A percentile compares a stretch with the other conserved stretches of the same genome.
Conservation (phyloP, 257 asterid species). For the Solanum chilense region DNA sequence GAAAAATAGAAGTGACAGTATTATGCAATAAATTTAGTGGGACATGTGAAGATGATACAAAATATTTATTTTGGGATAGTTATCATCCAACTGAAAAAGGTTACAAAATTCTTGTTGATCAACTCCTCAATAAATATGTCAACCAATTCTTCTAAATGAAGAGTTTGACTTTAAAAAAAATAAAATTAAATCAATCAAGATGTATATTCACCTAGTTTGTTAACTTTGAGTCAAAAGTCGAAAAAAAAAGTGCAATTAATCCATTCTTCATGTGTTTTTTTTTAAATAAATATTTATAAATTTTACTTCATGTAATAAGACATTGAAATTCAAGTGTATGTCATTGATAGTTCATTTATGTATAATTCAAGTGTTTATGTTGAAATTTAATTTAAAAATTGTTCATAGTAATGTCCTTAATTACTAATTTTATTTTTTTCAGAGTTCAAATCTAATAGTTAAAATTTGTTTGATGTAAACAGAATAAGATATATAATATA, state of each 20-base stretch:
- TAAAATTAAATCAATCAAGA: neutral
- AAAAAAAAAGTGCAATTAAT: neutral
- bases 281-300: neutral
- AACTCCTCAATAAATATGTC: neutral
- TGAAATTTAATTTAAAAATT: neutral
- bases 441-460: neutral
- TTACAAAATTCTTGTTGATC: conserved; percentile 10
- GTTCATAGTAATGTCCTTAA: neutral
- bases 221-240: neutral
- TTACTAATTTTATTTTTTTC: neutral
- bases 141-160: neutral
- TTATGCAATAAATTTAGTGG: conserved; percentile 14
- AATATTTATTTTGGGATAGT: conserved; percentile 31
- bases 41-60: conserved; percentile 18
- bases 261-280: neutral
- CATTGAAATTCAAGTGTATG: neutral
- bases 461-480: neutral
- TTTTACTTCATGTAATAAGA: neutral
- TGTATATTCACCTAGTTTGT: neutral
- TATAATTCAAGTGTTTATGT: neutral
- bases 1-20: conserved; percentile 7
- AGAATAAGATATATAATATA: neutral
- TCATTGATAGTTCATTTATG: neutral
- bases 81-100: conserved; percentile 31
- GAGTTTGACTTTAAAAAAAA: neutral